These are phyloP conservation scores for Circinella minor DNA, from an alignment of 371 early-diverging fungal species.

Conservation along the genomic window DNA sequence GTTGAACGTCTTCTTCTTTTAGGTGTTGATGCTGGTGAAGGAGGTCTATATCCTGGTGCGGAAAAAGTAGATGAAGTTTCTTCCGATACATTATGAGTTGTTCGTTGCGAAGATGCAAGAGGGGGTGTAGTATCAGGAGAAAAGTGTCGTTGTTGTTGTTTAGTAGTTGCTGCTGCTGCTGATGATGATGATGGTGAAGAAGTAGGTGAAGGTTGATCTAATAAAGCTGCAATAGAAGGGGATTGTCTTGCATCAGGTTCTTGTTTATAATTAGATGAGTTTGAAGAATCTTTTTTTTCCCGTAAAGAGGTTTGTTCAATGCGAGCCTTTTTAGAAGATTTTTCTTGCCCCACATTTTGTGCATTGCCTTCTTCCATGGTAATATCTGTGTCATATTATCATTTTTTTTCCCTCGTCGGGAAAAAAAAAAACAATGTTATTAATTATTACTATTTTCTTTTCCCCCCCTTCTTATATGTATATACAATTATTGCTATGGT, in stretches of 20 bases:
- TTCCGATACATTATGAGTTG: background rate
- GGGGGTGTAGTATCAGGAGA: slow-evolving; percentile 33
- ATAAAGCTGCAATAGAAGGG: slow-evolving; percentile 50
- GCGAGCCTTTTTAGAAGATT: slow-evolving; percentile 28
- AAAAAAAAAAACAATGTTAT: too few relatives aligned
- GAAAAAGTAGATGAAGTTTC: slow-evolving; percentile 1
- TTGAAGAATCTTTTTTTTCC: background rate
- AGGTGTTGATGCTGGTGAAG: slow-evolving; percentile 50
- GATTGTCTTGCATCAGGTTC: slow-evolving; percentile 45
- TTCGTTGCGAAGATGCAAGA: slow-evolving; percentile 10
- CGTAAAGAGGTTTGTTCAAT: slow-evolving; percentile 6
- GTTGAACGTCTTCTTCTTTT: slow-evolving; percentile 24
- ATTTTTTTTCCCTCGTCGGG: background rate
- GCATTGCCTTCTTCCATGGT: slow-evolving; percentile 15
- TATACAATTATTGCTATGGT: background rate
- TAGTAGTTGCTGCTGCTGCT: background rate
- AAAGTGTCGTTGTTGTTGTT: slow-evolving; percentile 13
- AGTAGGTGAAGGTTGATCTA: slow-evolving; percentile 26
- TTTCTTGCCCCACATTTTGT: background rate
- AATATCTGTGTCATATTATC: slow-evolving; percentile 5
- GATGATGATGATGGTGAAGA: slow-evolving; percentile 16
- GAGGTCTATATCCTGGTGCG: slow-evolving; percentile 36
- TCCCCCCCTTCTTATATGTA: background rate
- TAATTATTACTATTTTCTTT: too few relatives aligned
- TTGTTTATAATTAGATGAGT: slow-evolving; percentile 9